Evolutionary conservation across 768 basidiomycete genomes (phyloP).

Genomic region (Lanmaoa pseudosensibilis): DNA sequence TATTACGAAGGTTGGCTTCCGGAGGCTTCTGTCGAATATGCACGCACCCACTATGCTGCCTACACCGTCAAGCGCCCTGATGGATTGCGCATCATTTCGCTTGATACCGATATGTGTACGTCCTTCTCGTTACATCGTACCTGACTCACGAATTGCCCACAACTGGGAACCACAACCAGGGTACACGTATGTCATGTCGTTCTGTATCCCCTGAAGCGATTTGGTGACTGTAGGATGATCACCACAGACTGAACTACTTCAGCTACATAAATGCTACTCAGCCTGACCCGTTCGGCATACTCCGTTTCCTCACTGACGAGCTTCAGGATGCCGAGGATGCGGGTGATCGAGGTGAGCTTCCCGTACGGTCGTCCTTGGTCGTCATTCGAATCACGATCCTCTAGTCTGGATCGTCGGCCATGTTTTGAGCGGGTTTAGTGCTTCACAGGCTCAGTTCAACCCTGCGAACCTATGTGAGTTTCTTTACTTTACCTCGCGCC

Average conservation of each 20-base stretch:
- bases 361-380: neutral
- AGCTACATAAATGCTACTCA: constrained; percentile 47
- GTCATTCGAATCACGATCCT: neutral
- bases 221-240: neutral
- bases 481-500: neutral
- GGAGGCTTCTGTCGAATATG: constrained; percentile 35
- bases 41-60: constrained; percentile 47
- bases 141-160: neutral
- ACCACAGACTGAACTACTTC: constrained; percentile 43
- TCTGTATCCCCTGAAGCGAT: neutral
- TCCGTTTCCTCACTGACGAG: constrained; percentile 51
- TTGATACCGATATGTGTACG: constrained; percentile 53
- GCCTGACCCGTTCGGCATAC: constrained; percentile 49
- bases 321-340: constrained; percentile 53
- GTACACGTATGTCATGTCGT: constrained; percentile 32
- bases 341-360: constrained; percentile 41
- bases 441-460: constrained; percentile 39
- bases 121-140: neutral
- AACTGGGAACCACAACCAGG: constrained; percentile 16
- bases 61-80: constrained; percentile 45
- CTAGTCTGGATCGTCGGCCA: constrained; percentile 53
- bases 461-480: constrained; percentile 46
- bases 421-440: constrained; percentile 49
- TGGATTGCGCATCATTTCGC: constrained; percentile 48
- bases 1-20: constrained; percentile 47